Conservation (phyloP, 345 rosid genomes). For the Gossypioides kirkii region DNA sequence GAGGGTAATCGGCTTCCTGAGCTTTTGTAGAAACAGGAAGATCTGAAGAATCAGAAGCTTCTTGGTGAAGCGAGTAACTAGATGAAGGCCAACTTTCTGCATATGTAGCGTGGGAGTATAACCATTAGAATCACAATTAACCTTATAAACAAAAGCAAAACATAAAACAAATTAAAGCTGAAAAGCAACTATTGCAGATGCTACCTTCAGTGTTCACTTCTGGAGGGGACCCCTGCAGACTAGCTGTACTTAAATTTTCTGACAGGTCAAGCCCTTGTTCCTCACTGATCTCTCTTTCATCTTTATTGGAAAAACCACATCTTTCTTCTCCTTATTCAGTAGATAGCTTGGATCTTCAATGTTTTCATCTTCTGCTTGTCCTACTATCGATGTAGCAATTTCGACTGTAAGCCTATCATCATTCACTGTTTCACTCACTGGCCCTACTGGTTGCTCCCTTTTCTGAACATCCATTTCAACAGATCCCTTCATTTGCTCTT, state of each 20-base stretch:
- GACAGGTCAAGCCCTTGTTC: conserved; percentile 15
- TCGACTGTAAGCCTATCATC: background rate
- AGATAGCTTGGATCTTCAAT: background rate
- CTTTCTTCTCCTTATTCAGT: conserved; percentile 2
- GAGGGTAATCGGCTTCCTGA: background rate
- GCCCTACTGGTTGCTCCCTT: background rate
- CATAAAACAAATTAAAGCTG: background rate
- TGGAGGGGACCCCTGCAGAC: conserved; percentile 6
- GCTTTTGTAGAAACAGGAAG: conserved; percentile 15
- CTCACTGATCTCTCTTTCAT: conserved; percentile 23
- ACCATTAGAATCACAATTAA: background rate
- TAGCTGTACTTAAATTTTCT: conserved; percentile 12
- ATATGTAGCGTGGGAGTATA: background rate
- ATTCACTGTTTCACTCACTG: conserved; percentile 1
- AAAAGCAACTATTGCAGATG: background rate
- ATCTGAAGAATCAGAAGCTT: conserved; percentile 10
- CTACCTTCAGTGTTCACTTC: conserved; percentile 20
- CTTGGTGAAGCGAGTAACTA: background rate
- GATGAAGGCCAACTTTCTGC: conserved; percentile 20
- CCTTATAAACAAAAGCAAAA: background rate
- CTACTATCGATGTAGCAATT: background rate
- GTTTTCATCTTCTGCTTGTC: background rate
- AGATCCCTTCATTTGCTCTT: background rate
- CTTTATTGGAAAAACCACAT: conserved; percentile 13
- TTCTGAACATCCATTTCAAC: background rate